phyloP scores from a whole-genome alignment of 2,329 filamentous ascomycete species.

The Tolypocladium tropicale region DNA sequence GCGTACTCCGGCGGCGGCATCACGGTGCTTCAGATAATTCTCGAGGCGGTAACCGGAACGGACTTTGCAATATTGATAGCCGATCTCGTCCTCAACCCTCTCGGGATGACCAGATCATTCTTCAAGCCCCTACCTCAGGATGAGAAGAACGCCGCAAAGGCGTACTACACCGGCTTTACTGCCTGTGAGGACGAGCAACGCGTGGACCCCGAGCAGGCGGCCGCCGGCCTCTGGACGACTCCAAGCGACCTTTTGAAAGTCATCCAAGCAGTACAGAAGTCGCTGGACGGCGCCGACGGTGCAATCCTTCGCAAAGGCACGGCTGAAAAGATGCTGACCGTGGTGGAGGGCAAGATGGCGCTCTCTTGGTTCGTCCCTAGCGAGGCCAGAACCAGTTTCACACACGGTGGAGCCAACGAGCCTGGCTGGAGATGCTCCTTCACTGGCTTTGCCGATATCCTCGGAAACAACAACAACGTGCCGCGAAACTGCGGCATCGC shows the following conservation, averaged over 20 bases:
- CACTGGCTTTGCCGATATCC: constrained; percentile 6
- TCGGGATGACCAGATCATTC: background rate
- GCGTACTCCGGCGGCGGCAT: background rate
- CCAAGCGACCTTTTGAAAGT: constrained; percentile 11
- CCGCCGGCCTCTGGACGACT: constrained; percentile 12
- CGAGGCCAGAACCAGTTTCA: constrained; percentile 3
- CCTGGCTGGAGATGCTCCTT: constrained; percentile 9
- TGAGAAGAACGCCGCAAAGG: background rate
- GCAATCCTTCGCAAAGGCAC: constrained; percentile 5
- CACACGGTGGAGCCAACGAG: constrained; percentile 9
- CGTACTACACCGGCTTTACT: background rate
- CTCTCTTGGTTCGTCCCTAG: constrained; percentile 9
- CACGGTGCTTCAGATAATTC: background rate
- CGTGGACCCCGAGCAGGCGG: constrained; percentile 6
- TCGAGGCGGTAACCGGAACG: background rate
- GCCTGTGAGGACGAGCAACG: background rate
- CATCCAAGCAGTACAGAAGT: constrained; percentile 8
- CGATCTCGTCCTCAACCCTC: background rate
- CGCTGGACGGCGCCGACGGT: constrained; percentile 4
- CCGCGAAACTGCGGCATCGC: constrained; percentile 8
- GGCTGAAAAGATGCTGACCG: constrained; percentile 8
- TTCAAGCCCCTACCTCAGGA: background rate
- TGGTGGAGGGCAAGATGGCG: constrained; percentile 4
- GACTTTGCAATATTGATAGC: background rate
- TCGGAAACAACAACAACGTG: background rate